phyloP scores from a whole-genome alignment of 2,329 filamentous ascomycete genomes.

The Hypoxylon sp. region DNA sequence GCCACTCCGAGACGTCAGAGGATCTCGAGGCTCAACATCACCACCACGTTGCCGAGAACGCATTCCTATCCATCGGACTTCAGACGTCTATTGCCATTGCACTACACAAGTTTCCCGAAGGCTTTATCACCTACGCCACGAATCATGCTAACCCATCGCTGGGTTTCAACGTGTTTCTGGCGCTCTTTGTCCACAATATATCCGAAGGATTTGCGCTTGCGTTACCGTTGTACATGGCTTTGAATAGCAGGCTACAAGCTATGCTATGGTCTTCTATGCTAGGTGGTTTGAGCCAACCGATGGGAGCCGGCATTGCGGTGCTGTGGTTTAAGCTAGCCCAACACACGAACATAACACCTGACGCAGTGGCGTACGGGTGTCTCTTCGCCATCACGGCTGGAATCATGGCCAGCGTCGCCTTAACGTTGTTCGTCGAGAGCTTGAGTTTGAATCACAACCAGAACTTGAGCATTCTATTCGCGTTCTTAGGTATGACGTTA shows the following conservation, averaged over 20 bases:
- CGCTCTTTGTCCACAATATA: constrained; percentile 98
- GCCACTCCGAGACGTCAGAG: constrained; percentile 51
- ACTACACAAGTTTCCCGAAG: constrained; percentile 93
- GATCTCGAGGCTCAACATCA: constrained; percentile 77
- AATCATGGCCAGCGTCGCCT: constrained; percentile 93
- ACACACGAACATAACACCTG: constrained; percentile 64
- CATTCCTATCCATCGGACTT: constrained; percentile 93
- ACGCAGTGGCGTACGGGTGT: constrained; percentile 76
- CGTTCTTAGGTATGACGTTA: constrained; percentile 88
- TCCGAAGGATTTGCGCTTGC: constrained; percentile 97
- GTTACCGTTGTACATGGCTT: constrained; percentile 90
- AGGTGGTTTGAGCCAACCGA: constrained; percentile 87
- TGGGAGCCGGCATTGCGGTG: constrained; percentile 87
- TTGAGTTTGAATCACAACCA: constrained; percentile 85
- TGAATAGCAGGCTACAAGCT: constrained; percentile 83
- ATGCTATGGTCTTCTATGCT: constrained; percentile 88
- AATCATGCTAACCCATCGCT: constrained; percentile 94
- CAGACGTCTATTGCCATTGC: constrained; percentile 97
- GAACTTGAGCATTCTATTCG: constrained; percentile 83
- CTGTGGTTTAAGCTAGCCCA: constrained; percentile 85
- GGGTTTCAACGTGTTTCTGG: constrained; percentile 93
- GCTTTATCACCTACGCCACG: constrained; percentile 92
- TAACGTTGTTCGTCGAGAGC: constrained; percentile 91
- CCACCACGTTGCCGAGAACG: constrained; percentile 94
- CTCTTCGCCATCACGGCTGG: constrained; percentile 93